A percentile compares a stretch with the other conserved stretches of the same genome.
Evolutionary conservation across 148 eudicot genomes (phyloP).

Genomic region (Linanthus parryae): DNA sequence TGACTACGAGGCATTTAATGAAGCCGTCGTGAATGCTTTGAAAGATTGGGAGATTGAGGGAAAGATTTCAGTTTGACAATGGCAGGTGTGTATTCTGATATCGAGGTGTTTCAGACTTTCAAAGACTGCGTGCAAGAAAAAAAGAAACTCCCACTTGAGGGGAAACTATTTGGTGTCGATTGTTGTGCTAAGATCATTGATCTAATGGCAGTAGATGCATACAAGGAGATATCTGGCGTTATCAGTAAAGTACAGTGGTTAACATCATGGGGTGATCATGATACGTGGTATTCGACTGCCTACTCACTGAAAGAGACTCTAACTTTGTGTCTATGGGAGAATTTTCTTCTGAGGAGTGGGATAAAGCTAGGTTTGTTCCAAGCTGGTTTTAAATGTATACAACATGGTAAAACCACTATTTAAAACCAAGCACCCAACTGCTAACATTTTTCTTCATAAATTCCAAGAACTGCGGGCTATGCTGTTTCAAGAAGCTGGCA

Average conservation of each 20-base stretch:
- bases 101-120: neutral
- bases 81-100: neutral
- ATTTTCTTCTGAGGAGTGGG: conserved; percentile 25
- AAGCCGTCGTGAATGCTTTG: no score
- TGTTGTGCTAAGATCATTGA: neutral
- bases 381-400: conserved; percentile 13
- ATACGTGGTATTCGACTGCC: conserved; percentile 20
- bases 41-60: no score
- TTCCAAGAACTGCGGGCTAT: conserved; percentile 50
- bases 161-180: neutral
- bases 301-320: conserved; percentile 7
- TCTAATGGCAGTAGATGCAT: no score
- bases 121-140: neutral
- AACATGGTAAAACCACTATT: conserved; percentile 9
- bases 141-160: no score
- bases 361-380: conserved; percentile 15
- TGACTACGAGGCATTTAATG: no score
- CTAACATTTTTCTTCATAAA: conserved; percentile 52
- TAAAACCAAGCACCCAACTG: conserved; percentile 36
- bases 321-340: conserved; percentile 18
- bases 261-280: neutral
- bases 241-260: no score
- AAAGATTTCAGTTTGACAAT: no score
- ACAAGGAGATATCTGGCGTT: no score
- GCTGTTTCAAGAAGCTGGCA: conserved; percentile 38